Base-by-base conservation (phyloP, 2,329 filamentous ascomycete genomes). In the Boeremia lycopersici region DNA sequence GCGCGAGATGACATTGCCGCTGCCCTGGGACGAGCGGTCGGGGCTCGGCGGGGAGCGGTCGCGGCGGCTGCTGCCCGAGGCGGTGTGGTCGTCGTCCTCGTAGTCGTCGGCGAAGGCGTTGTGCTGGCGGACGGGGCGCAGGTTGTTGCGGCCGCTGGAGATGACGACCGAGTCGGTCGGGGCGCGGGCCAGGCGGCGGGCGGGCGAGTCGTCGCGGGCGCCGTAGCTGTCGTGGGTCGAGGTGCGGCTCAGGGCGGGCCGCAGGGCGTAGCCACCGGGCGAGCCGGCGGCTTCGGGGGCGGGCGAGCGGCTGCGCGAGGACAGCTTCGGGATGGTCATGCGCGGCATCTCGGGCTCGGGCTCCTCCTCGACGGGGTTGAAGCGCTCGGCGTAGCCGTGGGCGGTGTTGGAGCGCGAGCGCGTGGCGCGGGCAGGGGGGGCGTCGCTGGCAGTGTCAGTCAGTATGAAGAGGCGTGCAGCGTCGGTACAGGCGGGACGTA, bases 381-480 rank as follows among this genome's bases (percentile, higher is more conserved):
- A 84, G 56, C 85, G 82, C 53, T 87, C 84, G 54, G 77, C 78
- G 70, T 85, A 86, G 26, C 85, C 86, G 69, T 86, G 83, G 19
- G 85, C 84, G 11, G 86, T 88, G 67, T 84, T 86, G 40, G 85
- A 86, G 46, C 86, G 82, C 53, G 85, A 82, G 58, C 86, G 80
- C 13, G 76, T 72, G 29, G 74, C 72, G 40, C 79, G 81, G 44
- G 77, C 58, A 34, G 62, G 50, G 10, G 56, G 63, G 33, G 70
- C 57, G 50, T 74, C 68, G 57, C 70, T 72, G 62, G 35, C 19
- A 30, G 12, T 1, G 38, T 26, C 34, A 43, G 62, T 72, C 53
- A 71, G 64, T 48, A n/a, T 39, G 9, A 36, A 17, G 26, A 4
- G 31, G 5, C 4, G 25, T 26, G 41, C 35, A 15, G 6, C 41